Evolutionary conservation across 441 rosid species (phyloP).

Genomic region (Cnidoscolus chayamansa): DNA sequence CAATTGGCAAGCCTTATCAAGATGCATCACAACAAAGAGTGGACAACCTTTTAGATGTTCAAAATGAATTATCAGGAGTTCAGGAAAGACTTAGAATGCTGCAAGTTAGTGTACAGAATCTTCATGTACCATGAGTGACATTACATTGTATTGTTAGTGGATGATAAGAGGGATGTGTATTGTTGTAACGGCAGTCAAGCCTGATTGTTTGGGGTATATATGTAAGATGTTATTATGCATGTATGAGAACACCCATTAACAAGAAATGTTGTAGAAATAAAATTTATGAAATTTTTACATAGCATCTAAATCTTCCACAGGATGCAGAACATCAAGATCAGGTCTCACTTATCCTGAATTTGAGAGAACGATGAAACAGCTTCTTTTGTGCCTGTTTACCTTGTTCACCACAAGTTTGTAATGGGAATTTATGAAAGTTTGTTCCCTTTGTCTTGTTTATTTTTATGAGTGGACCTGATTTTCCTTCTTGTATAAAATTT

Average conservation of each 20-base stretch:
- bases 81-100: constrained; percentile 29
- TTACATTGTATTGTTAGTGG: neutral
- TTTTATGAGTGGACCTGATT: neutral
- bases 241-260: too few relatives aligned
- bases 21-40: constrained; percentile 53
- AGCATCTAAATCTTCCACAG: too few relatives aligned
- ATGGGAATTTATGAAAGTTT: constrained; percentile 11
- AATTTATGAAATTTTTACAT: too few relatives aligned
- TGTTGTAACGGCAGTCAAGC: too few relatives aligned
- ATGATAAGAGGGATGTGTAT: neutral
- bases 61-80: constrained; percentile 50
- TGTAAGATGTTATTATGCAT: too few relatives aligned
- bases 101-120: constrained; percentile 71
- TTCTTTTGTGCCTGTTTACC: neutral
- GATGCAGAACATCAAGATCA: too few relatives aligned
- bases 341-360: too few relatives aligned
- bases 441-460: constrained; percentile 16
- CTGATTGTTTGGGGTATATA: neutral
- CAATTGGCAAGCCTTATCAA: constrained; percentile 31
- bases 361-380: too few relatives aligned
- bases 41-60: constrained; percentile 45
- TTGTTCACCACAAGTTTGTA: constrained; percentile 1
- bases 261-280: too few relatives aligned
- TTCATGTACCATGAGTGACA: constrained; percentile 48
- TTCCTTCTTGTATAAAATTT: neutral